Evolutionary conservation across 768 basidiomycete species (phyloP), one percentile per base, ranked within the genome.

Genomic region (Mycena sanguinolenta): DNA sequence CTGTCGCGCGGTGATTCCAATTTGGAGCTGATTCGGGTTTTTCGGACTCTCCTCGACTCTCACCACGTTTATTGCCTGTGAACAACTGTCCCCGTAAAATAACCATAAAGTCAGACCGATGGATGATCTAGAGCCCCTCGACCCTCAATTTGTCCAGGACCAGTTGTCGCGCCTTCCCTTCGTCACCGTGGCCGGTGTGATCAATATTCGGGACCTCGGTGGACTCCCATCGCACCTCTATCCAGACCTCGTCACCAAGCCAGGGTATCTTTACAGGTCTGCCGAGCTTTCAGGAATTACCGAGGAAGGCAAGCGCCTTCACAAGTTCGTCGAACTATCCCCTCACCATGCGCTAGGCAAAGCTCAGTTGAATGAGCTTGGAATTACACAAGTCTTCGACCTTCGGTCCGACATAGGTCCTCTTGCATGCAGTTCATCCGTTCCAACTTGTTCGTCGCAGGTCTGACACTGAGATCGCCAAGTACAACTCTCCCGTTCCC

Each of bases 201-300:
- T 88, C 73, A 95, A 95, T 77, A 84, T 91, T 59, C 86, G 94
- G 63, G 91, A 93, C 80, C 84, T 95, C 13, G 94, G 93, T 38
- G 83, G 82, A 54, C 90, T 92, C 76, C 81, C 87, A 59, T 88
- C 89, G 10, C 76, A 81, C 17, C 79, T 78, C 30, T 73, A 82
- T 65, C 83, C 84, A 25, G 87, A 87, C 70, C 80, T 85, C 61
- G 78, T 87, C 70, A 93, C 89, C 49, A 90, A 85, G 74, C 87
- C 91, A 1, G 80, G 83, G 19, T 85, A 86, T 66, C 77, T 91
- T 17, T 90, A 87, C 77, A 91, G 94, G 63, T 88, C 91, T 25
- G 94, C 90, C 58, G 94, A 95, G 74, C 75, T 95, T 13, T 91
- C 92, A 19, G 76, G 86, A 27, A 89, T 95, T 55, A 93, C 90